Evolutionary conservation across 2,329 filamentous ascomycete species (phyloP).

Genomic region (Microascus cirrosus): DNA sequence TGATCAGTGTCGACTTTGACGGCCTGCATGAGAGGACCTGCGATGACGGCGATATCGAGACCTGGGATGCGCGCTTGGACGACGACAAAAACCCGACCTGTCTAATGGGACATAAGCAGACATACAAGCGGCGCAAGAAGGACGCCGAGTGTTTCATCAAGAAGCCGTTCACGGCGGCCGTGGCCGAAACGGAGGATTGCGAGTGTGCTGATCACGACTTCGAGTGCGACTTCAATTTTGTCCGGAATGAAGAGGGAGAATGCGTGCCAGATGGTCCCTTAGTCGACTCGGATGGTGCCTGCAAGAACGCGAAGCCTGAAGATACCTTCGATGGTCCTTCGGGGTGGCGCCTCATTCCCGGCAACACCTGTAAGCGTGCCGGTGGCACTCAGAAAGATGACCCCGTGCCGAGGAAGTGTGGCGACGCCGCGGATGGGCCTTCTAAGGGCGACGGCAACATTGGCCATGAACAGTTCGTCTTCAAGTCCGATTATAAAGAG

Average conservation of each 20-base stretch:
- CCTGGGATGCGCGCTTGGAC: slow-evolving; percentile 78
- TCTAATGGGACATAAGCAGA: slow-evolving; percentile 93
- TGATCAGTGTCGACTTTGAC: slow-evolving; percentile 75
- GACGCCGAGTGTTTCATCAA: slow-evolving; percentile 83
- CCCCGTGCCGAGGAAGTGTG: slow-evolving; percentile 63
- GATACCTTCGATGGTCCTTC: slow-evolving; percentile 76
- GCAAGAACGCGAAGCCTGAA: slow-evolving; percentile 50
- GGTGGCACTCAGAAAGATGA: slow-evolving; percentile 56
- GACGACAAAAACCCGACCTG: slow-evolving; percentile 73
- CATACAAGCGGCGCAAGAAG: slow-evolving; percentile 74
- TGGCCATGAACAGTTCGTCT: slow-evolving; percentile 44
- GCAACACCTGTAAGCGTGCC: slow-evolving; percentile 57
- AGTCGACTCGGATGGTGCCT: slow-evolving; percentile 58
- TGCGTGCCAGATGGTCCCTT: slow-evolving; percentile 58
- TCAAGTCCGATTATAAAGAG: slow-evolving; percentile 43
- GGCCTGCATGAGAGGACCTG: slow-evolving; percentile 74
- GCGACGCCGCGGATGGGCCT: slow-evolving; percentile 35
- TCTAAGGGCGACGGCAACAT: slow-evolving; percentile 48
- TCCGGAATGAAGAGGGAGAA: slow-evolving; percentile 46
- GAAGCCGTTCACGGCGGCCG: slow-evolving; percentile 69
- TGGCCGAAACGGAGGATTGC: slow-evolving; percentile 61
- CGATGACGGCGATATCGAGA: slow-evolving; percentile 66
- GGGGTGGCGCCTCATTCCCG: slow-evolving; percentile 85
- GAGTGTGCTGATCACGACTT: slow-evolving; percentile 78
- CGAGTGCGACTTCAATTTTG: slow-evolving; percentile 93